phyloP scores from a whole-genome alignment of 129 eudicot genomes.

The Flaveria trinervia region DNA sequence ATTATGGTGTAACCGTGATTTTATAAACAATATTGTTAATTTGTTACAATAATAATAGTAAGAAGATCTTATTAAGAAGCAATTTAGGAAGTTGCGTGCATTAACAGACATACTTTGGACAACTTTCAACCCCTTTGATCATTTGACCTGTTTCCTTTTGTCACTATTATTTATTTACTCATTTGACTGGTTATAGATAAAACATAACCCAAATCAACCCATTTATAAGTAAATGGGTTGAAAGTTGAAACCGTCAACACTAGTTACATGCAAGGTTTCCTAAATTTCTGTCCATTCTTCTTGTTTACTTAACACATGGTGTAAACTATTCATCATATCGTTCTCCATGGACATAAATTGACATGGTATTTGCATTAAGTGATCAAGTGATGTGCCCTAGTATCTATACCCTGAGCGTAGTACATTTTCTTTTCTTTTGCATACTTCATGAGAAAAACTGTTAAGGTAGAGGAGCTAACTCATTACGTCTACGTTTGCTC shows the following conservation, averaged over 20 bases:
- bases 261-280: neutral
- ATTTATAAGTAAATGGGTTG: neutral
- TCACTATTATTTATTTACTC: neutral
- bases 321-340: neutral
- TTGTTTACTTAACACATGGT: neutral
- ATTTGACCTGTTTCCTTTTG: neutral
- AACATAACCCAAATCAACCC: neutral
- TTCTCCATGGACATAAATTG: neutral
- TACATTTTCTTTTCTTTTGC: neutral
- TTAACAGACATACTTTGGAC: neutral
- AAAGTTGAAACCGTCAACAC: neutral
- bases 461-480: neutral
- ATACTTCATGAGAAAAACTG: neutral
- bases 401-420: neutral
- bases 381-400: neutral
- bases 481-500: neutral
- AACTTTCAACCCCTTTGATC: conserved; percentile 1
- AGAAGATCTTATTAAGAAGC: neutral
- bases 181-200: neutral
- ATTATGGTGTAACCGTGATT: neutral
- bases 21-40: neutral
- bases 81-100: neutral
- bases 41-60: neutral
- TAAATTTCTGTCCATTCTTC: neutral
- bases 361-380: neutral